phyloP scores from a whole-genome alignment of 768 basidiomycete species.

The Amanita polypyramis region DNA sequence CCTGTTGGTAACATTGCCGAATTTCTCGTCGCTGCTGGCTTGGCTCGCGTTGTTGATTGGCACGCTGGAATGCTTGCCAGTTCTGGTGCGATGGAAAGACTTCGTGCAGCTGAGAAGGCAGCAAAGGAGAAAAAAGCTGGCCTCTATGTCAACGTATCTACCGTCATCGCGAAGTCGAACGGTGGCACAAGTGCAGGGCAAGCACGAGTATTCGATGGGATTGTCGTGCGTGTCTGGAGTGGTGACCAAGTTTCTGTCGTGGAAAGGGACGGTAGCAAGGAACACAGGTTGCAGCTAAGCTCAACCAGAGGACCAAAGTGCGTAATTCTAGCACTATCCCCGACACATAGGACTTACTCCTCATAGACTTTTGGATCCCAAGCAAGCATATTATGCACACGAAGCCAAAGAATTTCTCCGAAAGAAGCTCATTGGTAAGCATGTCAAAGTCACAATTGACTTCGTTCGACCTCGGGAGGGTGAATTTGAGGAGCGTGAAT shows the following conservation, averaged over 20 bases:
- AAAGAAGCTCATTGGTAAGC: conserved; percentile 86
- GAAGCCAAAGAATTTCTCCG: conserved; percentile 92
- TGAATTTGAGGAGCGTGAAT: conserved; percentile 89
- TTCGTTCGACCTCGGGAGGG: conserved; percentile 88
- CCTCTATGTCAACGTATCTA: conserved; percentile 50
- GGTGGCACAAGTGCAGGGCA: conserved; percentile 32
- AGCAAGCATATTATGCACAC: conserved; percentile 77
- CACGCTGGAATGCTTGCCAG: conserved; percentile 90
- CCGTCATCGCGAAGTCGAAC: conserved; percentile 36
- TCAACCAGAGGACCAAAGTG: conserved; percentile 83
- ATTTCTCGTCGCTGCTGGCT: conserved; percentile 70
- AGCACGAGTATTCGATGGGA: conserved; percentile 60
- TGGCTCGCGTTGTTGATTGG: conserved; percentile 94
- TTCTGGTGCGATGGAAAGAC: conserved; percentile 76
- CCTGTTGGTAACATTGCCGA: conserved; percentile 94
- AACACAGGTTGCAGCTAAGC: conserved; percentile 78
- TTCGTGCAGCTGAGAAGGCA: conserved; percentile 72
- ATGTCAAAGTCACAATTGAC: conserved; percentile 75
- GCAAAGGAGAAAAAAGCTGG: conserved; percentile 69
- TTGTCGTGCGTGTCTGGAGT: conserved; percentile 82
- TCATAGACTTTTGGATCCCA: conserved; percentile 69
- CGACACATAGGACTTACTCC: background rate
- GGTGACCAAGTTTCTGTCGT: conserved; percentile 83
- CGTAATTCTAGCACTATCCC: conserved; percentile 3
- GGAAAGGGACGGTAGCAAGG: conserved; percentile 62